Evolutionary conservation across 2,329 filamentous ascomycete genomes (phyloP), one percentile per base, ranked within the genome.

Genomic region (Chrysoporthe austroafricana): DNA sequence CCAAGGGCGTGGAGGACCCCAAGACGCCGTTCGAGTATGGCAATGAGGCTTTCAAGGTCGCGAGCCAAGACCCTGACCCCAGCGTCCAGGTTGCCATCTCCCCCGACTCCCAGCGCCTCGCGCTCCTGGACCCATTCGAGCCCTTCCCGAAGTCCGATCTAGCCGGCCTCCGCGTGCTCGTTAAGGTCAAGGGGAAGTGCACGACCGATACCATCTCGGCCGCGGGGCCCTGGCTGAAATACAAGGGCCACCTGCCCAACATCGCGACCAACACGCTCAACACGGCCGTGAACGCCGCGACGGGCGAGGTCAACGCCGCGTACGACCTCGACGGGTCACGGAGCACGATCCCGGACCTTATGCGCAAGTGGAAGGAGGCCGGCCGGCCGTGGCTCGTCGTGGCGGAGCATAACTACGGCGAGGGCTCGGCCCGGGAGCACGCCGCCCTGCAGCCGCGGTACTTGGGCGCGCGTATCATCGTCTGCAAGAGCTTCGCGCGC

Each of bases 171-270:
- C 90, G 90, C 63, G 94, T 99, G 21, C 90, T 99, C 18, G 95
- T 97, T 85, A 98, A 98, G 83, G 91, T 98, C 71, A 91, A 94
- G 71, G 96, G 96, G 72, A 97, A 99, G 83, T 99, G 96, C 85
- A 99, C 96, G 67, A 99, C 96, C 56, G 96, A 99, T 81, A 98
- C 96, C 74, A 99, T 99, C 80, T 98, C 94, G 48, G 95, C 95
- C 44, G 95, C 95, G 0, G 95, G 95, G 6, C 95, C 95, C 18
- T 98, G 95, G 95, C 88, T 99, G 73, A 98, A 98, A 82, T 99
- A 98, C 88, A 98, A 98, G 85, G 96, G 96, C 71, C 96, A 99
- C 80, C 88, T 99, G 71, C 93, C 96, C 79, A 99, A 99, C 84
- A 99, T 99, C 79, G 92, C 90, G 73, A 93, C 93, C 77, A 99